Conservation (phyloP, 768 basidiomycete species). For the Trametes gibbosa region DNA sequence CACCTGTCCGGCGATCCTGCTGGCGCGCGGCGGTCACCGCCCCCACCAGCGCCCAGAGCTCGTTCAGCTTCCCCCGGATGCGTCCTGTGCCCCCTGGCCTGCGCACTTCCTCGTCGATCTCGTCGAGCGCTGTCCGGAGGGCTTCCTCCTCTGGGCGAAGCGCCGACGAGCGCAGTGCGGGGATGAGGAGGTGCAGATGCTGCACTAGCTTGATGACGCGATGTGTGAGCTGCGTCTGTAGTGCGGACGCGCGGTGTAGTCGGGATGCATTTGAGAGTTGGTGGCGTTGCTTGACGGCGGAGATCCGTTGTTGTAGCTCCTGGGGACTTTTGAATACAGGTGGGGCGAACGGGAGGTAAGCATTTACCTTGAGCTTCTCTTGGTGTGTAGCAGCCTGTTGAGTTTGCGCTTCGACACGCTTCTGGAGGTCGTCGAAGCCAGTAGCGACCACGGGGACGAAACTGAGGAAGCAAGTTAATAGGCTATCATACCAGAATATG, state of each 20-base stretch:
- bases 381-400: slow-evolving; percentile 64
- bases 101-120: slow-evolving; percentile 70
- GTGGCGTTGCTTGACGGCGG: slow-evolving; percentile 59
- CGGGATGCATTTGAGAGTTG: slow-evolving; percentile 66
- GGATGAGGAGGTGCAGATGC: slow-evolving; percentile 77
- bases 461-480: slow-evolving; percentile 35
- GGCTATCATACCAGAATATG: neutral
- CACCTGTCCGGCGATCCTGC: slow-evolving; percentile 44
- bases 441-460: slow-evolving; percentile 77
- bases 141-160: slow-evolving; percentile 81
- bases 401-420: slow-evolving; percentile 74
- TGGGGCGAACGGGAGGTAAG: neutral
- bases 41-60: slow-evolving; percentile 83
- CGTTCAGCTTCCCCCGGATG: slow-evolving; percentile 71
- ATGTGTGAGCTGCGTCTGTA: slow-evolving; percentile 69
- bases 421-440: slow-evolving; percentile 79
- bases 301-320: slow-evolving; percentile 67
- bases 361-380: slow-evolving; percentile 55
- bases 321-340: slow-evolving; percentile 21
- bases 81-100: slow-evolving; percentile 50
- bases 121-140: slow-evolving; percentile 66
- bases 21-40: slow-evolving; percentile 62
- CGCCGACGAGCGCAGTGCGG: slow-evolving; percentile 68
- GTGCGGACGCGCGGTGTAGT: slow-evolving; percentile 55
- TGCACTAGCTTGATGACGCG: slow-evolving; percentile 68